These are phyloP conservation scores for Penicillium egyptiacum DNA, from an alignment of 495 filamentous ascomycete genomes.

Conservation along the genomic window DNA sequence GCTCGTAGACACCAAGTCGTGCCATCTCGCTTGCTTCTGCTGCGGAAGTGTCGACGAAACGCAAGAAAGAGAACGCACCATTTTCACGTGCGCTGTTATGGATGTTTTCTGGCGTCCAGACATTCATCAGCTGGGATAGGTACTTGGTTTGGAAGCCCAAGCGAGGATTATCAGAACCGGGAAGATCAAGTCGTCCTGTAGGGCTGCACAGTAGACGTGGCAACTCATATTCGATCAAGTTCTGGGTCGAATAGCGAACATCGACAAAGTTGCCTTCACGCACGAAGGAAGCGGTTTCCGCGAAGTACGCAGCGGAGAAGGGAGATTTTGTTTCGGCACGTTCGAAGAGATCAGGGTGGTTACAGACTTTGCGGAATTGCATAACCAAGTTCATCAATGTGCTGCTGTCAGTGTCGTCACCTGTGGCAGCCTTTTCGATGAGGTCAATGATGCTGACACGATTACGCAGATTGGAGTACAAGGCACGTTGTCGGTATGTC, in stretches of 20 bases:
- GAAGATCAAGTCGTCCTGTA: slow-evolving; percentile 70
- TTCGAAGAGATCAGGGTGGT: slow-evolving; percentile 96
- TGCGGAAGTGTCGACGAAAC: slow-evolving; percentile 76
- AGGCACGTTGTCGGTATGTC: slow-evolving; percentile 94
- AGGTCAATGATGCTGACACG: slow-evolving; percentile 98
- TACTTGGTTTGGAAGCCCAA: slow-evolving; percentile 78
- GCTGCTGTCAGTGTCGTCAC: slow-evolving; percentile 90
- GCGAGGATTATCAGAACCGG: slow-evolving; percentile 68
- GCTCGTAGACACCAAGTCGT: slow-evolving; percentile 61
- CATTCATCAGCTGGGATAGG: slow-evolving; percentile 76
- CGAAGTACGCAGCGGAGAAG: slow-evolving; percentile 77
- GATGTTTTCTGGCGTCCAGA: slow-evolving; percentile 83
- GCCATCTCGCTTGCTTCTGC: slow-evolving; percentile 67
- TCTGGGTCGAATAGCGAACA: slow-evolving; percentile 85
- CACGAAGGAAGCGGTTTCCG: slow-evolving; percentile 91
- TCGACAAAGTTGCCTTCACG: slow-evolving; percentile 80
- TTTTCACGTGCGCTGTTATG: slow-evolving; percentile 53
- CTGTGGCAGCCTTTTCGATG: slow-evolving; percentile 93
- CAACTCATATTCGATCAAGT: slow-evolving; percentile 76
- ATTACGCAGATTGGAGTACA: slow-evolving; percentile 86
- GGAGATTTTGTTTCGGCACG: slow-evolving; percentile 88
- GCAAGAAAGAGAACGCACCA: slow-evolving; percentile 83
- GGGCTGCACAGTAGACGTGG: slow-evolving; percentile 77
- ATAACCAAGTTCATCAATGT: slow-evolving; percentile 99
- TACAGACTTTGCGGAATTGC: slow-evolving; percentile 99